These are phyloP conservation scores for Penicillium sp. DNA, from an alignment of 2,329 filamentous ascomycete genomes.

Conservation along the genomic window DNA sequence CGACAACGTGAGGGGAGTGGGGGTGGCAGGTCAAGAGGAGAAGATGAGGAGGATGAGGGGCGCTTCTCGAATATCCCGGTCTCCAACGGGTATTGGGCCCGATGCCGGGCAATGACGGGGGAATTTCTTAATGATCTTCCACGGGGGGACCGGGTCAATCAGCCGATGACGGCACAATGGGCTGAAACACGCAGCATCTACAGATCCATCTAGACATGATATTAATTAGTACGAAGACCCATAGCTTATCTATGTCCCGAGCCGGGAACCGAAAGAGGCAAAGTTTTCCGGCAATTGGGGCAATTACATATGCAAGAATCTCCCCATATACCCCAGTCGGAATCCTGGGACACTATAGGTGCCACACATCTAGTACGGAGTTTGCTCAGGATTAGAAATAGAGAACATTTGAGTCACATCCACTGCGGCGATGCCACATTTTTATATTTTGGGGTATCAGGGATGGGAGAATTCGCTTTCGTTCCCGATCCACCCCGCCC, in stretches of 20 bases:
- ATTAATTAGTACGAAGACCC: neutral
- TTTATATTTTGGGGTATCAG: conserved; percentile 15
- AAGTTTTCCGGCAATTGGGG: neutral
- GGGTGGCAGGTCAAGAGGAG: conserved; percentile 12
- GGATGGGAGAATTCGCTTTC: neutral
- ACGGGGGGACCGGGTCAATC: neutral
- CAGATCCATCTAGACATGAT: neutral
- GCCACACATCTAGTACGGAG: neutral
- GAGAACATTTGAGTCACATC: neutral
- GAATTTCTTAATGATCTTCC: neutral
- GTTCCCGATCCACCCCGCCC: conserved; percentile 9
- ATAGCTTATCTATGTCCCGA: neutral
- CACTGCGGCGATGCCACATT: neutral
- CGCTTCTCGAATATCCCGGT: neutral
- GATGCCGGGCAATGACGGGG: neutral
- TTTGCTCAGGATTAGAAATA: neutral
- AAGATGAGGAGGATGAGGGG: conserved; percentile 13
- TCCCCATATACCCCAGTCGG: neutral
- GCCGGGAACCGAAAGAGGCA: neutral
- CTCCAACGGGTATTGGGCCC: conserved; percentile 15
- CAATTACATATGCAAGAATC: neutral
- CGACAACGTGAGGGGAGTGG: conserved; percentile 17
- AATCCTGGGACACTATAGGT: neutral
- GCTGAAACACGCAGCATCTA: neutral
- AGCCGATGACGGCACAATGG: neutral